Evolutionary conservation across 129 eudicot species (phyloP).

Genomic region (Heracleum sosnowskyi): DNA sequence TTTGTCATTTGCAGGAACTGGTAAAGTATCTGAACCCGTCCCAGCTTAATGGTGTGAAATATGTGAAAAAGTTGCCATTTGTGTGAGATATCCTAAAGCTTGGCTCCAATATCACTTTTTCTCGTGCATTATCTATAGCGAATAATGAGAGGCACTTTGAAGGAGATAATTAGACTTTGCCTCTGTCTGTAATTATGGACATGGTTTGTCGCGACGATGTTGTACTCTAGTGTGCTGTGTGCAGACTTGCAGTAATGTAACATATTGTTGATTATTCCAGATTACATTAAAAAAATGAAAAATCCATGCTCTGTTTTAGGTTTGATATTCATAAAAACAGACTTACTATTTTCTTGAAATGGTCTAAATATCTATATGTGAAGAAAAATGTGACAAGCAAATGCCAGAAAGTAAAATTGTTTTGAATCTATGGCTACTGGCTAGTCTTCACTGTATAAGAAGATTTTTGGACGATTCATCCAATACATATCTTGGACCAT

Average conservation of each 20-base stretch:
- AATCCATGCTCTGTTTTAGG: not conserved
- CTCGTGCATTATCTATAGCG: not conserved
- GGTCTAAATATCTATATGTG: no score
- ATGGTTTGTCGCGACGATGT: not conserved
- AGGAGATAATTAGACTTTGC: not conserved
- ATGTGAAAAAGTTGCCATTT: conserved; percentile 5
- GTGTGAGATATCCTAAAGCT: conserved; percentile 1
- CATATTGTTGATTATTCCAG: not conserved
- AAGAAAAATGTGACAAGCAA: no score
- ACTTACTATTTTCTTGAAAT: no score
- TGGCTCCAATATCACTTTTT: not conserved
- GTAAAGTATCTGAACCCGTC: conserved; percentile 54
- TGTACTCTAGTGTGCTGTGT: conserved; percentile 1
- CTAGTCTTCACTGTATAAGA: no score
- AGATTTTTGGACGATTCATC: no score
- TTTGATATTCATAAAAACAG: not conserved
- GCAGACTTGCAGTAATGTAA: conserved; percentile 6
- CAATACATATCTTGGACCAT: no score
- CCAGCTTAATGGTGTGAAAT: conserved; percentile 36
- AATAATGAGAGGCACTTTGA: conserved; percentile 1
- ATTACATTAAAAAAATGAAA: not conserved
- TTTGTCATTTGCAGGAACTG: conserved; percentile 51
- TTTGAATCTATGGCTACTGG: no score
- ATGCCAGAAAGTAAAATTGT: no score
- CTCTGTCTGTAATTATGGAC: not conserved